A percentile compares a stretch with the other conserved stretches of the same genome.
phyloP scores from a whole-genome alignment of 176 grass and related monocot species.

The Eleusine coracana region DNA sequence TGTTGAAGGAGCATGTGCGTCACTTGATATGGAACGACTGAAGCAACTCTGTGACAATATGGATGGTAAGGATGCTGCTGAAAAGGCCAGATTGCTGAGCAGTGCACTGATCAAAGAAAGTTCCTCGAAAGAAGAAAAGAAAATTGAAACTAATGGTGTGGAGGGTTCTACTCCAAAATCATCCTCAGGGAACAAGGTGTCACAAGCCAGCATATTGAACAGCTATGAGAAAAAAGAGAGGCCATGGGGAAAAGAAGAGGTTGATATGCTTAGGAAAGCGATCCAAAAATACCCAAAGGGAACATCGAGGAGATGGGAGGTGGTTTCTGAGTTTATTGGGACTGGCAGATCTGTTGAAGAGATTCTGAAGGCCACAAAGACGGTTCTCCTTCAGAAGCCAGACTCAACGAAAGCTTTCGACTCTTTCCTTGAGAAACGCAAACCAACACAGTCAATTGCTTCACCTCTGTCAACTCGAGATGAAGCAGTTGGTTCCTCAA shows the following conservation, averaged over 20 bases:
- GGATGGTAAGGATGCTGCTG: constrained; percentile 62
- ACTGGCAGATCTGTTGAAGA: constrained; percentile 87
- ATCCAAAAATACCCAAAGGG: constrained; percentile 96
- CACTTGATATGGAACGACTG: constrained; percentile 69
- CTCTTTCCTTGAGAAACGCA: constrained; percentile 97
- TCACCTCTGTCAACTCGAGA: constrained; percentile 78
- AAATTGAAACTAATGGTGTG: constrained; percentile 51
- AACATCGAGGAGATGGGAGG: constrained; percentile 90
- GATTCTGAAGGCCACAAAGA: constrained; percentile 95
- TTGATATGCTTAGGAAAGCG: constrained; percentile 95
- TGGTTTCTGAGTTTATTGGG: constrained; percentile 90
- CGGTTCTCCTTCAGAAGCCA: constrained; percentile 90
- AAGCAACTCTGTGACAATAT: constrained; percentile 71
- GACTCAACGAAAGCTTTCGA: constrained; percentile 96
- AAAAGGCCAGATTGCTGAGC: constrained; percentile 62
- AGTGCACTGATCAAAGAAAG: constrained; percentile 52
- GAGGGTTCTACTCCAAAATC: constrained; percentile 34
- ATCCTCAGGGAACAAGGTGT: constrained; percentile 22
- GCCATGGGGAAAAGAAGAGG: constrained; percentile 87
- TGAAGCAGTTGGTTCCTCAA: constrained; percentile 42
- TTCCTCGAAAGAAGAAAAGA: constrained; percentile 42
- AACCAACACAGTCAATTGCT: constrained; percentile 66
- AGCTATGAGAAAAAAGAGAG: constrained; percentile 86
- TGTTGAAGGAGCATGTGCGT: constrained; percentile 71
- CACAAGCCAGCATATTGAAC: constrained; percentile 36